phyloP scores from a whole-genome alignment of 2,329 filamentous ascomycete genomes.

The Xylaria sp. region DNA sequence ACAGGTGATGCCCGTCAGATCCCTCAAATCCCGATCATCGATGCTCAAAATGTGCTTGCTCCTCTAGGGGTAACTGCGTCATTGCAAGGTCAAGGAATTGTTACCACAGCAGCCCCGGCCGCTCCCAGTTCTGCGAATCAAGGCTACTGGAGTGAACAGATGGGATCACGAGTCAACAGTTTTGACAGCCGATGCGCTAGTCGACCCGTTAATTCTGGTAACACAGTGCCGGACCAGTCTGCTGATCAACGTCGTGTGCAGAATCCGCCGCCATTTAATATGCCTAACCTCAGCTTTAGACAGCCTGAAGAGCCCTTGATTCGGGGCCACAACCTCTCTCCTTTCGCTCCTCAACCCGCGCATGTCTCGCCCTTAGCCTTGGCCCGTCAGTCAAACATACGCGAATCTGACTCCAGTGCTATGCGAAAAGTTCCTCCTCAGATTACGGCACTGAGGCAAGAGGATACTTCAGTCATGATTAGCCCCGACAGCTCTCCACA shows the following conservation, averaged over 20 bases:
- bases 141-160: slow-evolving; percentile 17
- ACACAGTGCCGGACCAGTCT: slow-evolving; percentile 33
- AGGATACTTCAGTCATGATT: slow-evolving; percentile 40
- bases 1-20: slow-evolving; percentile 11
- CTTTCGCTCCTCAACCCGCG: slow-evolving; percentile 68
- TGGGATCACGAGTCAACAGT: slow-evolving; percentile 31
- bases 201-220: slow-evolving; percentile 39
- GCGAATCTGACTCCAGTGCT: slow-evolving; percentile 30
- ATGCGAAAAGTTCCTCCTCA: slow-evolving; percentile 46
- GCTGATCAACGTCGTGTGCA: slow-evolving; percentile 34
- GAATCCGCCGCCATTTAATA: slow-evolving; percentile 32
- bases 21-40: slow-evolving; percentile 16
- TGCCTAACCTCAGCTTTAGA: slow-evolving; percentile 37
- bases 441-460: slow-evolving; percentile 51
- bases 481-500: slow-evolving; percentile 59
- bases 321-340: slow-evolving; percentile 67
- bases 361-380: slow-evolving; percentile 58
- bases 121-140: slow-evolving; percentile 3
- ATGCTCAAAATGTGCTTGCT: slow-evolving; percentile 19
- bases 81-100: slow-evolving; percentile 13
- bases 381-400: slow-evolving; percentile 34
- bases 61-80: slow-evolving; percentile 10
- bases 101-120: slow-evolving; percentile 8
- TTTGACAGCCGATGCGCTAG: slow-evolving; percentile 40
- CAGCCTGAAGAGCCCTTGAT: slow-evolving; percentile 57